Base-by-base conservation (phyloP, 768 basidiomycete species). In the Phylloporus arenicola region DNA sequence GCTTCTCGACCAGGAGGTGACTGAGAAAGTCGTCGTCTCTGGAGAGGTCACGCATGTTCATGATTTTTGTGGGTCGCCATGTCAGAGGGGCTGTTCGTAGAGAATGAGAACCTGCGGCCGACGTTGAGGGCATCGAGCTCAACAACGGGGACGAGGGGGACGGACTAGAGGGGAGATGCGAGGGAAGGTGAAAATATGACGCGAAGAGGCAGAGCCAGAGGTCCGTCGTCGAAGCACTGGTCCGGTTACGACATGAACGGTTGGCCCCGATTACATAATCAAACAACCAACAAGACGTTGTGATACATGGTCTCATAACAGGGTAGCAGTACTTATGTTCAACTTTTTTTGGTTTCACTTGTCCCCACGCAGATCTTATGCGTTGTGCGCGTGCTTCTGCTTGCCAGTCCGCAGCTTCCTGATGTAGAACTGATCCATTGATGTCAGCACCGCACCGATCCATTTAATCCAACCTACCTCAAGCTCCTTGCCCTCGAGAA, bases 401-500 rank as follows among this genome's bases (percentile, higher is more conserved):
- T 96, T 96, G 69, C 88, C 86, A 57, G 88, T 80, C 73, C 88
- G 85, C 72, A 97, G 77, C 70, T 94, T 94, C 77, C 90, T 83
- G 65, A 92, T 72, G 78, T 95, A 96, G 77, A 97, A 96, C 90
- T 94, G 59, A 11, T 57, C 31, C 55, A 41, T 39, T 42, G 57
- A 60, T 64, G 57, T 64, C 54, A 67, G 59, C 43, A 46, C 42
- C 44, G 51, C 47, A 51, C 34, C 27, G 37, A 27, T 14, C 4
- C 19, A 29, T 20, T 12, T 11, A 22, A 30, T 11, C 8, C 2
- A 16, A 53, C 79, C 45, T 57, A 95, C 92, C 81, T 98, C 94
- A 49, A 98, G 84, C 71, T 99, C 96, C 75, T 91, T 93, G 66
- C 96, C 96, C 78, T 99, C 96, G 47, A 99, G 83, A 56, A 99